Base-by-base conservation (phyloP, 2,329 filamentous ascomycete species). In the Apiospora phragmitis region DNA sequence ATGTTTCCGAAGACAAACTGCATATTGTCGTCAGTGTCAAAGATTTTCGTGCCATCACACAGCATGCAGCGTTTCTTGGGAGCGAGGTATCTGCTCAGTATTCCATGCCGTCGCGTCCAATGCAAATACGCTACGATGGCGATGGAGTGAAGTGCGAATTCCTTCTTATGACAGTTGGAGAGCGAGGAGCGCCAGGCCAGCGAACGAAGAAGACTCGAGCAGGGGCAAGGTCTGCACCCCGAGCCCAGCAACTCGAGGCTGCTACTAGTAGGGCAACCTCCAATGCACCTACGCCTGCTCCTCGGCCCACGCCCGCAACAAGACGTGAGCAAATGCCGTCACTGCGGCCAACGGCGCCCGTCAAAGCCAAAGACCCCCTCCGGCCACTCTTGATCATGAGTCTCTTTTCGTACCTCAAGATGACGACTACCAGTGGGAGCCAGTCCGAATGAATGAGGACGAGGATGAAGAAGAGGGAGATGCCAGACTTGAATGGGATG, bases 21-120 rank as follows among this genome's bases (percentile, higher is more conserved):
- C 93, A 94, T 77, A 93, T 94, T 76, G 89, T 94, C 71, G 92
- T 95, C 77, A 93, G 90, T 75, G 92, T 95, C 77, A 94, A 94
- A 76, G 93, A 95, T 80, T 95, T 95, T 79, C 91, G 93, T 68
- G 91, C 93, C 43, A 93, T 95, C 69, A 89, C 94, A 68, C 88
- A 90, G 43, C 93, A 95, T 80, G 93, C 93, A 12, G 91, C 91
- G 32, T 89, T 90, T 32, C 86, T 91, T 7, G 89, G 90, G 68
- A 90, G 89, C n/a, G 86, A 88, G 65, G 84, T 95, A 18, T 88
- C 86, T 21, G 91, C 92, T 16, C 85, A 85, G 69, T 95, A 94
- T 80, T 94, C 93, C 1, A 83, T 88, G 35, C 92, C 93, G 4
- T 89, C 89, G 21, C 88, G 89, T 21, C 93, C 93, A 1, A 87